Conservation (phyloP, 164 flowering plant species). For the Amborella trichopoda region DNA sequence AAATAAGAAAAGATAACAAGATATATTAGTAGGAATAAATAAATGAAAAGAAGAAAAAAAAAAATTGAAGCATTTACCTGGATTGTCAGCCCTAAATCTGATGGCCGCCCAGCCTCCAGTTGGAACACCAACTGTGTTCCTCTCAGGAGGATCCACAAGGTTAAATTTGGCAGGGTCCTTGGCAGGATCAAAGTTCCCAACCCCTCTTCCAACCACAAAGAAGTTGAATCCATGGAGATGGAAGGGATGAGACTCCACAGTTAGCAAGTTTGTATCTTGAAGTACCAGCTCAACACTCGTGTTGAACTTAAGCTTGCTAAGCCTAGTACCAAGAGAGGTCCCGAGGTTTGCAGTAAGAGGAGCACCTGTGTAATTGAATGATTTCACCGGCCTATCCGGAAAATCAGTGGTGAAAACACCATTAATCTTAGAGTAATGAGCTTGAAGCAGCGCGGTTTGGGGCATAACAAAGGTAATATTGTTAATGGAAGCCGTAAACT, state of each 20-base stretch:
- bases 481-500: conserved; percentile 34
- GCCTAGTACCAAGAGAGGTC: conserved; percentile 26
- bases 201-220: conserved; percentile 41
- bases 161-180: conserved; percentile 47
- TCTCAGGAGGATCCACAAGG: conserved; percentile 60
- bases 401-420: conserved; percentile 36
- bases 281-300: conserved; percentile 36
- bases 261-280: conserved; percentile 41
- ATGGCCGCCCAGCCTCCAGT: conserved; percentile 77
- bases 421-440: conserved; percentile 27
- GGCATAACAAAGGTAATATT: conserved; percentile 42
- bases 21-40: no score
- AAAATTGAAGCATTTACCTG: conserved; percentile 29
- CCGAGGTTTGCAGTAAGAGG: conserved; percentile 37
- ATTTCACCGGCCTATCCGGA: conserved; percentile 32
- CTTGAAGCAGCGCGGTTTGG: conserved; percentile 27
- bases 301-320: conserved; percentile 32
- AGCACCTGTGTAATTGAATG: conserved; percentile 45
- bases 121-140: conserved; percentile 62
- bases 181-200: conserved; percentile 32
- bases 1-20: no score
- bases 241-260: conserved; percentile 46
- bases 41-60: no score
- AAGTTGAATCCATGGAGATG: conserved; percentile 52
- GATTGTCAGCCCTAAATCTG: conserved; percentile 57